phyloP scores from a whole-genome alignment of 1,139 yeast species.

The Tardiomyces blankii region DNA sequence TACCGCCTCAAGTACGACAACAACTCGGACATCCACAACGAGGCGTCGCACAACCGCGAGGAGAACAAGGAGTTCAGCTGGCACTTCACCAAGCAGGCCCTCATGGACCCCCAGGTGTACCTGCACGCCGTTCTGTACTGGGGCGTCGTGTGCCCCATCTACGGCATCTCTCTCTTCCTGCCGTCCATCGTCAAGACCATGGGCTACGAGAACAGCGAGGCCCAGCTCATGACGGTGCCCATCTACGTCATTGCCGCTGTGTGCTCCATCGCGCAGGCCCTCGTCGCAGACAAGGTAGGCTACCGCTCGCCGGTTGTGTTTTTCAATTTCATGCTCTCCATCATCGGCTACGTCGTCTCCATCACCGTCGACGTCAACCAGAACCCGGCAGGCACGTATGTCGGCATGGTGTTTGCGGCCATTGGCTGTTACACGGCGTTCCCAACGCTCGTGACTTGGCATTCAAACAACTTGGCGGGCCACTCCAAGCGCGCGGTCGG shows the following conservation, averaged over 20 bases:
- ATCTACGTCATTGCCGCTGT: slow-evolving; percentile 36
- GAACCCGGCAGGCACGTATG: slow-evolving; percentile 9
- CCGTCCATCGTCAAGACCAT: slow-evolving; percentile 35
- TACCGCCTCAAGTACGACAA: slow-evolving; percentile 29
- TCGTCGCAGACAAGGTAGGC: slow-evolving; percentile 31
- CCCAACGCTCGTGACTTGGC: slow-evolving; percentile 32
- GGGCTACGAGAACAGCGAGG: slow-evolving; percentile 35
- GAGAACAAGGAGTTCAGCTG: not conserved
- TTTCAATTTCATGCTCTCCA: slow-evolving; percentile 13
- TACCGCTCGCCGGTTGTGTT: slow-evolving; percentile 6
- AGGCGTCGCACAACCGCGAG: not conserved
- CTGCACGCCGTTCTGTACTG: slow-evolving; percentile 35
- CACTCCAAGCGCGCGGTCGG: slow-evolving; percentile 33
- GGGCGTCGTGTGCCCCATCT: slow-evolving; percentile 33
- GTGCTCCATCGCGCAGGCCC: slow-evolving; percentile 29
- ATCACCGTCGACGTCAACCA: slow-evolving; percentile 23
- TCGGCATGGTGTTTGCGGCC: slow-evolving; percentile 37
- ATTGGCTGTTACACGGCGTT: slow-evolving; percentile 29
- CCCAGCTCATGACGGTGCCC: slow-evolving; percentile 40
- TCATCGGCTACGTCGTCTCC: slow-evolving; percentile 25
- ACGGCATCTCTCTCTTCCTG: slow-evolving; percentile 38
- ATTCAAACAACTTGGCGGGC: slow-evolving; percentile 30
- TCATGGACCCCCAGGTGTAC: slow-evolving; percentile 32
- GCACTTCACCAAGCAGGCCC: slow-evolving; percentile 2
- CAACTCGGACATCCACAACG: slow-evolving; percentile 5